These are phyloP conservation scores for Epicoccum nigrum DNA, from an alignment of 2,329 filamentous ascomycete species.

Conservation along the genomic window DNA sequence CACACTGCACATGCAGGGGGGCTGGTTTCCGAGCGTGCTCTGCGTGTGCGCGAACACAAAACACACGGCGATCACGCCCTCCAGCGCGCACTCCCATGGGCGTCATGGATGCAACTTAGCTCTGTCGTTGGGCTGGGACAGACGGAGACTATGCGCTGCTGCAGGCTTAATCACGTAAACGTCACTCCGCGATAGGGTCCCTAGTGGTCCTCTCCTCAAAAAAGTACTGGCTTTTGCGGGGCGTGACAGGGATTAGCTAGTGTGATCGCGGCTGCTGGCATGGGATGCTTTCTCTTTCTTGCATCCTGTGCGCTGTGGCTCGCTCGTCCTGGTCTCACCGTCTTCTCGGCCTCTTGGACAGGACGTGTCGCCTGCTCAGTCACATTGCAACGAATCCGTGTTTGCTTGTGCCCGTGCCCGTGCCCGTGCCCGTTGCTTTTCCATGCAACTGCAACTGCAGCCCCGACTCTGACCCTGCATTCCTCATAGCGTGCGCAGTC, in stretches of 20 bases:
- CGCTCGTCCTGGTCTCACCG: conserved; percentile 11
- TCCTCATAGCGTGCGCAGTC: background rate
- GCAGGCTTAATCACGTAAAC: conserved; percentile 14
- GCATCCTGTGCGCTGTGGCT: conserved; percentile 15
- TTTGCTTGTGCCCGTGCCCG: background rate
- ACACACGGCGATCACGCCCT: background rate
- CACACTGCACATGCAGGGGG: conserved; percentile 17
- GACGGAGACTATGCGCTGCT: background rate
- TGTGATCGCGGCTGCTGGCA: conserved; percentile 13
- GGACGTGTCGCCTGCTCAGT: background rate
- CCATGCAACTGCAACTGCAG: background rate
- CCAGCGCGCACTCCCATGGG: background rate
- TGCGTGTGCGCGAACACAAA: conserved; percentile 1
- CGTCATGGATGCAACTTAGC: conserved; percentile 6
- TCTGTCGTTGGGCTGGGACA: background rate
- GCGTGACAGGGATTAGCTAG: conserved; percentile 14
- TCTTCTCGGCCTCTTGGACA: background rate
- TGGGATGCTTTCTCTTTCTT: conserved; percentile 11
- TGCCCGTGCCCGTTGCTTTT: background rate
- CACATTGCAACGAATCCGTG: background rate
- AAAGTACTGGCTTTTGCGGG: conserved; percentile 10
- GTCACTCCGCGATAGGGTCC: conserved; percentile 5
- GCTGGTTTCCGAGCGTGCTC: conserved; percentile 1
- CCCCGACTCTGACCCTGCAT: background rate
- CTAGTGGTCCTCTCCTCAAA: background rate